phyloP scores from a whole-genome alignment of 768 basidiomycete genomes.

The Tricholoma sp. region DNA sequence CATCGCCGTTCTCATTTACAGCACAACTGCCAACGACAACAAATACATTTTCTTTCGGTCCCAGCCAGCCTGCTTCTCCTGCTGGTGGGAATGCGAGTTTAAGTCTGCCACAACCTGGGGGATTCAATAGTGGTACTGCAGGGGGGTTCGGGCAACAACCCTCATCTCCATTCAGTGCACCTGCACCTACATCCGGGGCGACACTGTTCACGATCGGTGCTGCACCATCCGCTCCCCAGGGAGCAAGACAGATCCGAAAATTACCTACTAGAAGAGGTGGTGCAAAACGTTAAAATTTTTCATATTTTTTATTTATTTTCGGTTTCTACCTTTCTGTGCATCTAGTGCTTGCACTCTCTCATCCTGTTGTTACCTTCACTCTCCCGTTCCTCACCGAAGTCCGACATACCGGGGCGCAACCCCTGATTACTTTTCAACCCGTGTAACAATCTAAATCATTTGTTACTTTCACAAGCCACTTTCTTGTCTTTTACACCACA shows the following conservation, averaged over 20 bases:
- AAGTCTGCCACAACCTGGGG: conserved; percentile 34
- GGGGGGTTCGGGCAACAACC: conserved; percentile 34
- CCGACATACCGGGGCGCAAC: neutral
- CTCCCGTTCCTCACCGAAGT: no score
- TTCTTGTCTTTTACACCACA: neutral
- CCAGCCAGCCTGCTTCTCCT: conserved; percentile 57
- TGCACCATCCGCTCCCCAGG: conserved; percentile 36
- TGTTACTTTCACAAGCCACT: neutral
- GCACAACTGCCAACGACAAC: conserved; percentile 29
- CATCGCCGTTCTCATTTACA: conserved; percentile 44
- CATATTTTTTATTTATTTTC: no score
- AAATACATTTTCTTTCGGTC: conserved; percentile 46
- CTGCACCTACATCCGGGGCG: conserved; percentile 32
- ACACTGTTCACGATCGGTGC: conserved; percentile 59
- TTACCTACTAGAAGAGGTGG: conserved; percentile 45
- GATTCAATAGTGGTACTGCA: conserved; percentile 34
- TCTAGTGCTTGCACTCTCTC: neutral
- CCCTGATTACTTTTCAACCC: no score
- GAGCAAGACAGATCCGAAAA: conserved; percentile 46
- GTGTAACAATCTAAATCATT: no score
- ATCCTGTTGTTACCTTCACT: neutral
- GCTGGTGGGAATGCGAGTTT: conserved; percentile 34
- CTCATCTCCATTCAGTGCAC: conserved; percentile 42
- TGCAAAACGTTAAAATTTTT: conserved; percentile 28
- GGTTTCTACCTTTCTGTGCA: neutral